Percentiles rank a stretch among this genome's conserved stretches.
These are phyloP conservation scores for Aegilops bicornis DNA, from an alignment of 176 grass and related monocot species.

Conservation along the genomic window DNA sequence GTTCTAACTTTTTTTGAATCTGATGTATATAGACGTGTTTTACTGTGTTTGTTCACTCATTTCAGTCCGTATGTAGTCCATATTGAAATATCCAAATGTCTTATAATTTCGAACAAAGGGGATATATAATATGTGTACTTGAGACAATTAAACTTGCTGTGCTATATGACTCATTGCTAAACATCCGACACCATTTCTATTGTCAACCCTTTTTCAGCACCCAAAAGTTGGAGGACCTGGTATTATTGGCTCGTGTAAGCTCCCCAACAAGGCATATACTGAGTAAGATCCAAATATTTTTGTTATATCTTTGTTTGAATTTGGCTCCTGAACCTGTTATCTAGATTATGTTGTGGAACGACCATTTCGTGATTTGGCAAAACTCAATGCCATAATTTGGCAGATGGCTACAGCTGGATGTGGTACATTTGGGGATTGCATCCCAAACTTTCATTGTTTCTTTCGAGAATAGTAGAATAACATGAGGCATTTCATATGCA, in stretches of 20 bases:
- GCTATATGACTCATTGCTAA: background rate
- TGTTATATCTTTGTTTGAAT: constrained; percentile 30
- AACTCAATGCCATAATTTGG: background rate
- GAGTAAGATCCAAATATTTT: constrained; percentile 66
- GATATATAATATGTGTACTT: background rate
- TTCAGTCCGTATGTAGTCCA: too few species aligned
- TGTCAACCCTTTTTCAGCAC: constrained; percentile 46
- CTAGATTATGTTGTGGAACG: background rate
- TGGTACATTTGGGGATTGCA: background rate
- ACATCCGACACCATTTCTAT: background rate
- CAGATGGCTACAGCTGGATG: background rate
- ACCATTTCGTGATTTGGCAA: background rate
- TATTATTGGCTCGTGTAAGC: constrained; percentile 60
- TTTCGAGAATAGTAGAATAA: background rate
- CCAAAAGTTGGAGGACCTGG: constrained; percentile 90
- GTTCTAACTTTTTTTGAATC: too few species aligned
- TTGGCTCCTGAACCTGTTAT: background rate
- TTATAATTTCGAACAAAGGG: too few species aligned
- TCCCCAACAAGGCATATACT: constrained; percentile 47
- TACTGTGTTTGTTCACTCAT: too few species aligned
- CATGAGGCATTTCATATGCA: background rate
- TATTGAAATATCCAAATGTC: too few species aligned
- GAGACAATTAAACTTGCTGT: background rate
- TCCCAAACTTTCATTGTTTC: background rate
- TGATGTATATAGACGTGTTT: too few species aligned